Conservation (phyloP, 345 rosid genomes). For the Salix caprea region DNA sequence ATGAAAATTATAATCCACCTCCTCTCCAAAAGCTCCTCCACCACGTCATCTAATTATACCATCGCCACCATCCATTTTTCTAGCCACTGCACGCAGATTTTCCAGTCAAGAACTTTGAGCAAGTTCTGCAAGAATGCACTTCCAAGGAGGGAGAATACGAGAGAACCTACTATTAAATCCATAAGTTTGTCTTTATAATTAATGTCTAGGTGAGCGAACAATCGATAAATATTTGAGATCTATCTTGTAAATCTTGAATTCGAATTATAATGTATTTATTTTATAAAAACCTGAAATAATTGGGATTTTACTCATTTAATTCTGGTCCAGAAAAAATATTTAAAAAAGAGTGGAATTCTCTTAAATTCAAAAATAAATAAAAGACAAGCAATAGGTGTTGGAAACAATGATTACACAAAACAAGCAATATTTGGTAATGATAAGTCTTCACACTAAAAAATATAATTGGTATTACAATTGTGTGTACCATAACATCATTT, state of each 20-base stretch:
- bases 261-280: accelerated
- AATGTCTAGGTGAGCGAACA: constrained; percentile 59
- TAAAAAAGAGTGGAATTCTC: constrained; percentile 18
- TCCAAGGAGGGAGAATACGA: constrained; percentile 69
- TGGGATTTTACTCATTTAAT: accelerated
- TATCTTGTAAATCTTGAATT: too few species aligned
- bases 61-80: constrained; percentile 6
- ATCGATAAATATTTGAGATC: too few species aligned
- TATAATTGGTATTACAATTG: too few species aligned
- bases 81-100: constrained; percentile 53
- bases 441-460: constrained; percentile 15
- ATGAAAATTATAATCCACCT: too few species aligned
- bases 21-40: too few species aligned
- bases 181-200: constrained; percentile 73
- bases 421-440: constrained; percentile 48
- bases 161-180: constrained; percentile 73
- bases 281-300: accelerated
- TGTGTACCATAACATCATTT: too few species aligned
- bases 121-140: constrained; percentile 65
- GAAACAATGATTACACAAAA: constrained; percentile 48
- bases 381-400: constrained; percentile 29
- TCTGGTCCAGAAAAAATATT: accelerated
- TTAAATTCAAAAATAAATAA: too few species aligned
- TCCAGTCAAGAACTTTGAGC: constrained; percentile 66
- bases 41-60: too few species aligned